Percentiles rank a stretch among this genome's conserved stretches.
Evolutionary conservation across 2,329 filamentous ascomycete species (phyloP).

Genomic region (Aspergillus vadensis): DNA sequence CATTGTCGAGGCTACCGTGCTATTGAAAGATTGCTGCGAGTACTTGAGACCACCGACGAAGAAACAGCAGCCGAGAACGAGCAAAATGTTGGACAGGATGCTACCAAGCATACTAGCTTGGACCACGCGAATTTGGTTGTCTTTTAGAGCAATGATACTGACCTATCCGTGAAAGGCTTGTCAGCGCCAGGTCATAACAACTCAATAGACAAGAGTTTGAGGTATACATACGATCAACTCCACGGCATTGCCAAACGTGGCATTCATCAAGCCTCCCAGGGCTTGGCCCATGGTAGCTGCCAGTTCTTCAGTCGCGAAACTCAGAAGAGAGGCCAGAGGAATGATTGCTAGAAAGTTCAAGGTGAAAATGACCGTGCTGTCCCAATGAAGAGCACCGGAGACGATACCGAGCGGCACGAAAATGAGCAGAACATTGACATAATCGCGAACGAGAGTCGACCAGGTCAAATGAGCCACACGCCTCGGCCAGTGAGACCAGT

Average conservation of each 20-base stretch:
- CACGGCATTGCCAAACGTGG: constrained; percentile 67
- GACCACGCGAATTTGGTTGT: constrained; percentile 91
- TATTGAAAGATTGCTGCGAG: constrained; percentile 65
- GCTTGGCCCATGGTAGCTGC: constrained; percentile 63
- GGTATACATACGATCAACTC: constrained; percentile 62
- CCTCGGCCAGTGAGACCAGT: constrained; percentile 45
- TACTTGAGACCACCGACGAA: constrained; percentile 71
- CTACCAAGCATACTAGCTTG: constrained; percentile 96
- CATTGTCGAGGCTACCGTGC: constrained; percentile 55
- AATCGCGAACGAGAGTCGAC: constrained; percentile 50
- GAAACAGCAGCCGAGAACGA: constrained; percentile 82
- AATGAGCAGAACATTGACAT: constrained; percentile 63
- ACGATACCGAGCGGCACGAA: constrained; percentile 67
- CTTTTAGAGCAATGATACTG: constrained; percentile 83
- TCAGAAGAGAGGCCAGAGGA: constrained; percentile 62
- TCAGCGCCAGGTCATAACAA: not conserved
- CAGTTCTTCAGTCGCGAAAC: constrained; percentile 66
- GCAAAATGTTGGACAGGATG: constrained; percentile 89
- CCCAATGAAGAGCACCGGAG: constrained; percentile 61
- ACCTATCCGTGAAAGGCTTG: constrained; percentile 56
- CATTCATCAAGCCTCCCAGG: constrained; percentile 64
- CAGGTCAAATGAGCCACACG: constrained; percentile 45
- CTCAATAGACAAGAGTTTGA: not conserved
- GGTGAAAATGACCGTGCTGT: constrained; percentile 60
- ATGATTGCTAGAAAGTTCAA: constrained; percentile 68